Percentiles rank a stretch among this genome's conserved stretches.
phyloP scores from a whole-genome alignment of 2,329 filamentous ascomycete species.

The Diaporthe amygdali region DNA sequence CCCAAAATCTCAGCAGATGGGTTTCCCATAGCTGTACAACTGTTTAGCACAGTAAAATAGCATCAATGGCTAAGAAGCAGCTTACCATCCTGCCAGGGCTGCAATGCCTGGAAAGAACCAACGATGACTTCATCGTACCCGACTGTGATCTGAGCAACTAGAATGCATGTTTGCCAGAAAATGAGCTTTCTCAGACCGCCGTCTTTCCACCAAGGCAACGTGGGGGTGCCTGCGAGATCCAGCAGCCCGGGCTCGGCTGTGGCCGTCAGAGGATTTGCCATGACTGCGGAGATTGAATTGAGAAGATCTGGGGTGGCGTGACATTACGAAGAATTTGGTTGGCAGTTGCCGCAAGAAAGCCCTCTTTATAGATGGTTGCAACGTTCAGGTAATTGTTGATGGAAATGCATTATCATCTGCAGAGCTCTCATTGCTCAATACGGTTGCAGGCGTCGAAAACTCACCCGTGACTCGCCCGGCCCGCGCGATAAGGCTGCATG shows the following conservation, averaged over 20 bases:
- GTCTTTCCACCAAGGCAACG: slow-evolving; percentile 1
- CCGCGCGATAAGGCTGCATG: too few species aligned
- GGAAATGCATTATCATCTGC: too few species aligned
- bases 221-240: background rate
- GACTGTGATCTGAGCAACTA: background rate
- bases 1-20: background rate
- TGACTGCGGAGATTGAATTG: background rate
- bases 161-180: slow-evolving; percentile 4
- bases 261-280: background rate
- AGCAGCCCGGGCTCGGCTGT: background rate
- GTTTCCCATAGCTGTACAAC: background rate
- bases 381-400: too few species aligned
- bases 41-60: background rate
- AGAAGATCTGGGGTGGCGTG: background rate
- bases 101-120: slow-evolving; percentile 2
- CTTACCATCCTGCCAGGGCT: background rate
- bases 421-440: too few species aligned
- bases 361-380: too few species aligned
- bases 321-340: too few species aligned
- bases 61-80: background rate
- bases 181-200: background rate
- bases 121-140: slow-evolving; percentile 9
- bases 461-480: background rate
- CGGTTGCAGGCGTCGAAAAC: background rate
- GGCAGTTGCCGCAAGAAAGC: too few species aligned